These are phyloP conservation scores for Sanguinoderma infundibulare DNA, from an alignment of 1,284 basidiomycete genomes.

Conservation along the genomic window DNA sequence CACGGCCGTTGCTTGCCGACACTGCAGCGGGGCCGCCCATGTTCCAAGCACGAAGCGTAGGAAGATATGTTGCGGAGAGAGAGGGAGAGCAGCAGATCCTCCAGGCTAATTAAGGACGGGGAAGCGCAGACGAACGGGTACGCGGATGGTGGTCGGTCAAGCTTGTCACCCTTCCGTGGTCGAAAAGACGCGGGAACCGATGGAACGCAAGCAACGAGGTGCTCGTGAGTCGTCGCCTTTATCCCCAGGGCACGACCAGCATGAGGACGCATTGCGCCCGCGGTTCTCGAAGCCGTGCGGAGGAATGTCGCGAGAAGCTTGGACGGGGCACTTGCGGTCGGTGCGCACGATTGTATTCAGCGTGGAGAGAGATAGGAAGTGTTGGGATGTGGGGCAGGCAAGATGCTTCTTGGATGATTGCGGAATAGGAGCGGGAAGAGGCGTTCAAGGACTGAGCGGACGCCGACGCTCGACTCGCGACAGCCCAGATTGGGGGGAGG, in stretches of 20 bases:
- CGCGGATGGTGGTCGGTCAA: not conserved
- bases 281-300: conserved; percentile 23
- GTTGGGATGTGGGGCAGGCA: conserved; percentile 1
- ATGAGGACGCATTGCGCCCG: conserved; percentile 18
- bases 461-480: conserved; percentile 4
- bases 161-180: not conserved
- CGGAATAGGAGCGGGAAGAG: conserved; percentile 1
- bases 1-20: conserved; percentile 20
- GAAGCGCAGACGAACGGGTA: not conserved
- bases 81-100: not conserved
- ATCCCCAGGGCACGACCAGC: conserved; percentile 18
- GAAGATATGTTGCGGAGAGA: not conserved
- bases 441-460: not conserved
- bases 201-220: not conserved
- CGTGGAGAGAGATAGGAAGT: not conserved
- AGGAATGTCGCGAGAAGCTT: conserved; percentile 31
- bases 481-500: conserved; percentile 1
- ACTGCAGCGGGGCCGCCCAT: conserved; percentile 36
- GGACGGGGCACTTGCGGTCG: conserved; percentile 14
- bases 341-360: conserved; percentile 11
- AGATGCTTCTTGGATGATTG: not conserved
- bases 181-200: not conserved
- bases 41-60: not conserved
- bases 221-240: conserved; percentile 10
- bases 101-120: not conserved